A percentile compares a stretch with the other conserved stretches of the same genome.
These are phyloP conservation scores for Acidomyces sp. DNA, from an alignment of 495 filamentous ascomycete genomes.

Conservation along the genomic window DNA sequence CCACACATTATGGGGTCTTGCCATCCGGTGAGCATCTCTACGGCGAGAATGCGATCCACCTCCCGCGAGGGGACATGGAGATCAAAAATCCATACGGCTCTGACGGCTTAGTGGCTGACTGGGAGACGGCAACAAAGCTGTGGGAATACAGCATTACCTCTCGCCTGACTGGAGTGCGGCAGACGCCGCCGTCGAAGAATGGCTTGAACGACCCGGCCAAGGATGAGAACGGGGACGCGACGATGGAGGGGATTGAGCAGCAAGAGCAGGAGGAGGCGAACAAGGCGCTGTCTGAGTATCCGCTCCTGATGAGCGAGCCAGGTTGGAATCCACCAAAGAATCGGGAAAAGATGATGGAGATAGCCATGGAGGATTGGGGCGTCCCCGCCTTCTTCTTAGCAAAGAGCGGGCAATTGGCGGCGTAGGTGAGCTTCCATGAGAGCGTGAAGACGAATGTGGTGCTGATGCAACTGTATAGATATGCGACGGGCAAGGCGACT, in stretches of 20 bases:
- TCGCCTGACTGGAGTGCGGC: conserved; percentile 54
- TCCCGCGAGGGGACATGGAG: conserved; percentile 59
- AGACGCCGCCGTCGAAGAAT: conserved; percentile 52
- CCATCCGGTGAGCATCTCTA: conserved; percentile 50
- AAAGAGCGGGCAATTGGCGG: conserved; percentile 49
- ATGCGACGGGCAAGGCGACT: conserved; percentile 82
- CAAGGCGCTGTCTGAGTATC: conserved; percentile 73
- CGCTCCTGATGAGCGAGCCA: conserved; percentile 85
- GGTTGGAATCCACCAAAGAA: conserved; percentile 81
- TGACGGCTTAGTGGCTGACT: conserved; percentile 89
- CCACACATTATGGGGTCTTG: conserved; percentile 68
- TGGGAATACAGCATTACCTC: conserved; percentile 84
- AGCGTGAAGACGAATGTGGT: neutral
- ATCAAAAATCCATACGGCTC: conserved; percentile 79
- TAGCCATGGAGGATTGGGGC: conserved; percentile 92
- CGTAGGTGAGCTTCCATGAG: conserved; percentile 36
- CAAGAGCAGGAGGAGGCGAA: conserved; percentile 60
- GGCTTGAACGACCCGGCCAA: conserved; percentile 52
- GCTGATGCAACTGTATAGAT: conserved; percentile 35
- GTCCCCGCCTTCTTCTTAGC: conserved; percentile 86
- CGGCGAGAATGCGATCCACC: conserved; percentile 76
- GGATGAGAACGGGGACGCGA: conserved; percentile 26
- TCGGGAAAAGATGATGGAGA: conserved; percentile 82
- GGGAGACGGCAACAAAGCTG: conserved; percentile 77
- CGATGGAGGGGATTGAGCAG: conserved; percentile 47